Conservation (phyloP, 768 basidiomycete species). For the Hygrophoropsis aurantiaca region DNA sequence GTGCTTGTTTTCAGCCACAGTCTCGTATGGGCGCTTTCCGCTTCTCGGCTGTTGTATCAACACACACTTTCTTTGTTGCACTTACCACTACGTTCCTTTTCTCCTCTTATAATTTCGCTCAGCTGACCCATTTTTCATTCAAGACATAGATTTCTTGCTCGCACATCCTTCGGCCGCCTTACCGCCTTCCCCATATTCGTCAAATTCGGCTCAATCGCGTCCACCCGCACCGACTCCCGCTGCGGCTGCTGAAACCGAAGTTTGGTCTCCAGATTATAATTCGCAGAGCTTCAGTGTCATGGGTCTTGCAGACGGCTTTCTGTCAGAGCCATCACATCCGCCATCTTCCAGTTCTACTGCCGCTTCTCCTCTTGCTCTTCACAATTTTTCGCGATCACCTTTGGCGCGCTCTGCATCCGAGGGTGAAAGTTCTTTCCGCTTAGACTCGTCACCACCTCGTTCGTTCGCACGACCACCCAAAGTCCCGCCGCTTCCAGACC, state of each 20-base stretch:
- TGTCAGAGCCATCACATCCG: constrained; percentile 8
- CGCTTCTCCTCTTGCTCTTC: constrained; percentile 19
- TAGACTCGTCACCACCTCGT: constrained; percentile 34
- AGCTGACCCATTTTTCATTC: constrained; percentile 16
- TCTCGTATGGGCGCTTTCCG: not conserved
- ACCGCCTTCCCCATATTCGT: constrained; percentile 34
- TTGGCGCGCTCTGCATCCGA: constrained; percentile 41
- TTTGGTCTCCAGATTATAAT: constrained; percentile 21
- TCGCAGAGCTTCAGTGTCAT: constrained; percentile 17
- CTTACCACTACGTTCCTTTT: constrained; percentile 2
- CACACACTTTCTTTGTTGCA: too few species aligned
- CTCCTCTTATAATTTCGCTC: constrained; percentile 10
- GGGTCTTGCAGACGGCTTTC: constrained; percentile 13
- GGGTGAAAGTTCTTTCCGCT: constrained; percentile 36
- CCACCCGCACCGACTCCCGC: constrained; percentile 42
- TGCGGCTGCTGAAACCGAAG: constrained; percentile 21
- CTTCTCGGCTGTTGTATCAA: not conserved
- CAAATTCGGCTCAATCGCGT: constrained; percentile 28
- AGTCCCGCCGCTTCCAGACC: constrained; percentile 54
- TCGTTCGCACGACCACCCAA: constrained; percentile 46
- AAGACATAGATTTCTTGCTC: constrained; percentile 26
- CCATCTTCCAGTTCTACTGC: constrained; percentile 20
- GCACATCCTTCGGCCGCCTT: constrained; percentile 29
- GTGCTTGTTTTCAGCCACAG: too few species aligned
- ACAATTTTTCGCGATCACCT: constrained; percentile 30